Evolutionary conservation across 2,329 filamentous ascomycete species (phyloP), one percentile per base, ranked within the genome.

Genomic region (Clarireedia homoeocarpa): DNA sequence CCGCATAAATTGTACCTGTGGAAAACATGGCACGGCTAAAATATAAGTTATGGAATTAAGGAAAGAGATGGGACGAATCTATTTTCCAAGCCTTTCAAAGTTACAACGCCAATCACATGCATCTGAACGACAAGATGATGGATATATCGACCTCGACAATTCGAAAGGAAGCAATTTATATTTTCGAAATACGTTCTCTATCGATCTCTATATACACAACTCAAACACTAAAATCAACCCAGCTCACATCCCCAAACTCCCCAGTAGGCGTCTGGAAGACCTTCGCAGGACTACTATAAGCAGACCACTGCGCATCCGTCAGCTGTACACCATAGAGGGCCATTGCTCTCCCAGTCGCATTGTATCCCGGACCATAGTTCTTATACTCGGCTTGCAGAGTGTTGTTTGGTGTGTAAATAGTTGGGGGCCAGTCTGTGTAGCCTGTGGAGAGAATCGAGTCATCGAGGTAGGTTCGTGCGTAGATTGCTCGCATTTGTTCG

Each of bases 331-430:
- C 60, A 47, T 59, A 63, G 17, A 53, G 36, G 6, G 59, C 36
- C 9, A 51, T 55, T 23, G 48, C 55, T 14, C 77, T 67, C 0
- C 70, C 78, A 0, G 73, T 76, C 7, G 64, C 63, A 63, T 81
- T 77, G 65, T 73, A 80, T 0, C 79, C 79, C 0, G 78, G 76
- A 1, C 80, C 80, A 57, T 68, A 76, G 39, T 71, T 66, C 50
- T 70, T 65, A 62, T 78, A 82, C 67, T 81, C 79, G 0, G 77
- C 79, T 75, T 79, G 76, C 1, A 78, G 66, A 0, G 79, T 51
- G 70, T 71, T 58, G 73, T 75, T 7, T 68, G 71, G 4, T 51
- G 39, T 40, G 53, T 64, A 66, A 17, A 59, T 44, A 2, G 52
- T 7, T 6, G 60, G 47, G 39, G 24, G 5, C 80, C 79, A 82